Conservation (phyloP, 306 rosid genomes). For the Medicago lupulina region DNA sequence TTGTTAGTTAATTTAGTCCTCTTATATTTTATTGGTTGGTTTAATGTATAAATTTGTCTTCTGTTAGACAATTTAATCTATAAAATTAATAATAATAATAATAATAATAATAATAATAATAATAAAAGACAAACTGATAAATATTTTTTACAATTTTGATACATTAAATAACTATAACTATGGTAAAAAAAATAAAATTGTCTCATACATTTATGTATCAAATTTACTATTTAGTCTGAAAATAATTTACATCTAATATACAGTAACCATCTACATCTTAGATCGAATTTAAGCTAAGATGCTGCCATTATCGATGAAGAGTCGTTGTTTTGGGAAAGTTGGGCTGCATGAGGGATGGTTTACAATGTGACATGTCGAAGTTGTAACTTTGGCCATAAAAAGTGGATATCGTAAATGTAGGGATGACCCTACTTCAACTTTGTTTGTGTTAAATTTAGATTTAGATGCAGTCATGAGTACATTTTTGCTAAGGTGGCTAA, state of each 20-base stretch:
- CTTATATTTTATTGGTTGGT: no score
- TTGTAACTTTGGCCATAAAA: constrained; percentile 5
- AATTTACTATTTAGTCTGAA: not conserved
- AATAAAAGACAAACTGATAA: no score
- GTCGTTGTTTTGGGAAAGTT: constrained; percentile 28
- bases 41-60: no score
- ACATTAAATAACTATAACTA: no score
- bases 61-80: no score
- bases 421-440: constrained; percentile 34
- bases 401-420: constrained; percentile 3
- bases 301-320: constrained; percentile 38
- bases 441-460: constrained; percentile 12
- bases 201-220: no score
- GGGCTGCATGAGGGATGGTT: constrained; percentile 27
- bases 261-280: constrained; percentile 32
- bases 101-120: no score
- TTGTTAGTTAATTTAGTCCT: no score
- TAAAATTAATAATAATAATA: no score
- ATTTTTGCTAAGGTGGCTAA: constrained; percentile 7
- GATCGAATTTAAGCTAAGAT: constrained; percentile 36
- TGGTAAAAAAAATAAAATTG: no score
- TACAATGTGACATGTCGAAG: constrained; percentile 37
- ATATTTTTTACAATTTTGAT: no score
- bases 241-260: constrained; percentile 6
- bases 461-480: not conserved